Evolutionary conservation across 768 basidiomycete species (phyloP).

Genomic region (Cantharellus anzutake): DNA sequence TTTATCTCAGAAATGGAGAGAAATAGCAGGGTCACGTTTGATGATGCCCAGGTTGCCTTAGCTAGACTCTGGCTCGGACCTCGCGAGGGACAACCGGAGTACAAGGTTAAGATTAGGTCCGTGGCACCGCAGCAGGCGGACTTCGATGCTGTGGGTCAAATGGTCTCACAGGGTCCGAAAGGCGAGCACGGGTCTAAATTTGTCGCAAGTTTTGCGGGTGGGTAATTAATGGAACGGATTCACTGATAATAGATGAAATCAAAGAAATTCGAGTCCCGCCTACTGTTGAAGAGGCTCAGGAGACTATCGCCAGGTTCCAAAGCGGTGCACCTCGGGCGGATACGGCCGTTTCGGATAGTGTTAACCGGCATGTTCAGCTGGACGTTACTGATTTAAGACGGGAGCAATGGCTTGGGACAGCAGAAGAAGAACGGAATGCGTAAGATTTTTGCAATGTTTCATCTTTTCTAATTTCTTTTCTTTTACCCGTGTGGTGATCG

Average conservation of each 20-base stretch:
- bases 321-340: slow-evolving; percentile 36
- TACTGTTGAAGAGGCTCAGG: slow-evolving; percentile 43
- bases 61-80: slow-evolving; percentile 48
- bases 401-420: slow-evolving; percentile 71
- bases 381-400: slow-evolving; percentile 42
- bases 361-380: slow-evolving; percentile 60
- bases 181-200: no score
- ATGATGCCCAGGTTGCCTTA: slow-evolving; percentile 73
- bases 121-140: not conserved
- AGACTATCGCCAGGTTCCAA: slow-evolving; percentile 57
- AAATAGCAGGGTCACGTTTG: slow-evolving; percentile 59
- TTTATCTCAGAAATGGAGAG: slow-evolving; percentile 20
- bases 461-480: slow-evolving; percentile 1
- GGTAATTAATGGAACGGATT: not conserved
- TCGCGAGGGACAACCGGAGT: slow-evolving; percentile 12
- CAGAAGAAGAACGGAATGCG: slow-evolving; percentile 66
- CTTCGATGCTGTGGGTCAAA: not conserved
- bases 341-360: slow-evolving; percentile 49
- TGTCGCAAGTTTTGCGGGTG: no score
- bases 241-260: slow-evolving; percentile 20
- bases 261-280: slow-evolving; percentile 50
- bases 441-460: slow-evolving; percentile 21
- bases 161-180: no score
- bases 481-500: not conserved
- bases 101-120: not conserved